Evolutionary conservation across 495 filamentous ascomycete genomes (phyloP), one percentile per base, ranked within the genome.

Genomic region (Recurvomyces mirabilis): DNA sequence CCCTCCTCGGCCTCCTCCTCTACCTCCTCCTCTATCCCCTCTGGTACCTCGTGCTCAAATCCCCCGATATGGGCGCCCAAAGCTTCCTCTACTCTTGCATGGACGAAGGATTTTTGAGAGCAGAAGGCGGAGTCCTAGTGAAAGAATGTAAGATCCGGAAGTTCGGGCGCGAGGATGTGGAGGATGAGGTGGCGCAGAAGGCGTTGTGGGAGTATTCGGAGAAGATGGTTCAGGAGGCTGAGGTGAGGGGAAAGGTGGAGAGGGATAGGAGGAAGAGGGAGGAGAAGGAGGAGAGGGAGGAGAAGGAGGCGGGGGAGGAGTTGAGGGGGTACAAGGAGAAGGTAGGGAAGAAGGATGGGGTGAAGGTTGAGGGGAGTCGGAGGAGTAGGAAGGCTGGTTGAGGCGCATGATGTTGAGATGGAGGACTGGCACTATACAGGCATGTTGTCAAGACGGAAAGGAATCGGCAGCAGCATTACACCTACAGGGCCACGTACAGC

Each of bases 1-100:
- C 79, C 7, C 62, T 99, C 0, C 84, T 75, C 75, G 93, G 93
- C 0, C 65, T 99, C 12, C 46, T 77, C 1, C 4, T 87, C 11
- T 99, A 99, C 59, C 51, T 95, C 2, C 12, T 84, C 19, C 74
- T 74, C 29, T 96, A 82, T 69, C 73, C 80, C 2, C 45, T 93
- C 11, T 84, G 80, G 67, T 99, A 88, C 84, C 55, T 96, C 28
- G 59, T 93, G 2, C 69, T 99, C 12, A 99, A 96, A 60, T 84
- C 79, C 33, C 69, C 86, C 0, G 61, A 76, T 25, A 77, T 81
- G 61, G 91, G 85, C 12, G 85, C 87, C 9, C 87, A 99, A 65
- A 84, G 82, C 30, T 79, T 96, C 31, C 61, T 96, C 29, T 78
- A 74, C 47, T 88, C 87, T 3, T 77, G 78, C 2, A 88, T 95